These are phyloP conservation scores for Babesia ovata DNA, from an alignment of 169 alveolate species.

Conservation along the genomic window DNA sequence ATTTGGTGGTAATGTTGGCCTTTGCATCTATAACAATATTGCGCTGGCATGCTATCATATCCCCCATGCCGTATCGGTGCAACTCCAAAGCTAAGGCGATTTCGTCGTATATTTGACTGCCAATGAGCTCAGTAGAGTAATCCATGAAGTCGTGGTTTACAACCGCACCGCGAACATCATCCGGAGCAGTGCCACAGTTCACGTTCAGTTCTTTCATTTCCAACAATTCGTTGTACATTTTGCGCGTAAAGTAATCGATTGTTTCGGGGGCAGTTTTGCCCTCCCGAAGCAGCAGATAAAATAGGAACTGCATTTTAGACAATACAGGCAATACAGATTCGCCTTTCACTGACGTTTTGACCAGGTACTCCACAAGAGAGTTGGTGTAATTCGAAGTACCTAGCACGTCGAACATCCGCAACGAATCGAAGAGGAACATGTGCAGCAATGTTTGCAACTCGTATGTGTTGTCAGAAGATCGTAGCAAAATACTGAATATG, in stretches of 20 bases:
- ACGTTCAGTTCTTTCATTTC: not conserved
- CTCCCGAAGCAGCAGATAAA: not conserved
- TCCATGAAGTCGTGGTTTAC: not conserved
- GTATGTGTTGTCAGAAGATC: not conserved
- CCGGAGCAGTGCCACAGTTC: too few species aligned
- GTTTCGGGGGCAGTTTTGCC: slow-evolving; percentile 1
- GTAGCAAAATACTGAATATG: not conserved
- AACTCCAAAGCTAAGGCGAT: slow-evolving; percentile 3
- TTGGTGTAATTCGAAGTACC: not conserved
- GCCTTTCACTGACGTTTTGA: not conserved
- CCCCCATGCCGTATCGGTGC: slow-evolving; percentile 22
- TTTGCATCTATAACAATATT: not conserved
- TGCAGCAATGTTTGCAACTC: slow-evolving; percentile 11
- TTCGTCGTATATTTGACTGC: slow-evolving; percentile 10
- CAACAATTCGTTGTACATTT: not conserved
- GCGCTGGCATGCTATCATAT: not conserved
- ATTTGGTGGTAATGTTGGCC: not conserved
- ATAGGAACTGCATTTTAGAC: slow-evolving; percentile 14
- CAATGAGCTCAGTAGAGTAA: slow-evolving; percentile 1
- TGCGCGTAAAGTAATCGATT: not conserved
- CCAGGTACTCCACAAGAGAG: not conserved
- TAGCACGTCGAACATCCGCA: not conserved
- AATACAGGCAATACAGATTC: not conserved
- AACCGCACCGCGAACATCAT: too few species aligned
- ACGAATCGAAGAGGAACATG: not conserved